Evolutionary conservation across 768 basidiomycete species (phyloP).

Genomic region (Psilocybe cubensis): DNA sequence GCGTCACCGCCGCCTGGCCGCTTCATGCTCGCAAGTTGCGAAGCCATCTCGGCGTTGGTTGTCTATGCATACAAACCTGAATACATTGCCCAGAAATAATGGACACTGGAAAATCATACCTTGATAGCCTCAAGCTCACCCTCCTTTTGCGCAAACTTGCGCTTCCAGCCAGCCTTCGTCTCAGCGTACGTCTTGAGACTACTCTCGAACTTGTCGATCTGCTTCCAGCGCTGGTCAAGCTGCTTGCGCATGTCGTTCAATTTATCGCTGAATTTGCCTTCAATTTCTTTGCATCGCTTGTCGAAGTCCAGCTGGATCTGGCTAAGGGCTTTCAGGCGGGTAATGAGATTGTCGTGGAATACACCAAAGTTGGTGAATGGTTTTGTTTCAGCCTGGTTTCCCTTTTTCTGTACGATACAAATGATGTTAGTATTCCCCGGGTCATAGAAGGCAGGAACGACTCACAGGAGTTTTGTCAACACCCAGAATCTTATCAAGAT

Average conservation of each 20-base stretch:
- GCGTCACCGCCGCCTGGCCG: constrained; percentile 63
- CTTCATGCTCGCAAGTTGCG: constrained; percentile 66
- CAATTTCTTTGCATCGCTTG: constrained; percentile 79
- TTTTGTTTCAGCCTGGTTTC: constrained; percentile 79
- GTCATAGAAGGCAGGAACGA: constrained; percentile 12
- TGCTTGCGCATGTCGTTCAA: constrained; percentile 82
- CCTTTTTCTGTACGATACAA: constrained; percentile 60
- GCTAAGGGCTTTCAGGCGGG: constrained; percentile 81
- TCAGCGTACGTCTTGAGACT: constrained; percentile 84
- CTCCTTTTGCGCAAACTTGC: constrained; percentile 79
- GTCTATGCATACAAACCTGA: constrained; percentile 42
- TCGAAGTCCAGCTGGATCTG: constrained; percentile 90
- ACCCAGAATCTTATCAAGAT: constrained; percentile 92
- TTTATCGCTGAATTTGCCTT: constrained; percentile 72
- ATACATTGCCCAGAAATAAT: not conserved
- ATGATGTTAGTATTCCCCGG: not conserved
- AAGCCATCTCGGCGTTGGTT: constrained; percentile 73
- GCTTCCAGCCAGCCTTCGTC: constrained; percentile 81
- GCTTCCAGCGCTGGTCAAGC: constrained; percentile 86
- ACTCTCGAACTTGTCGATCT: constrained; percentile 90
- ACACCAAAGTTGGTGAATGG: constrained; percentile 93
- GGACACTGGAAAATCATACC: constrained; percentile 44
- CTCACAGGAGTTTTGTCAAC: constrained; percentile 84
- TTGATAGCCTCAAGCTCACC: constrained; percentile 90
- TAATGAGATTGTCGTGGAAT: constrained; percentile 94